These are phyloP conservation scores for Aureobasidium sp. DNA, from an alignment of 2,329 filamentous ascomycete species.

Conservation along the genomic window DNA sequence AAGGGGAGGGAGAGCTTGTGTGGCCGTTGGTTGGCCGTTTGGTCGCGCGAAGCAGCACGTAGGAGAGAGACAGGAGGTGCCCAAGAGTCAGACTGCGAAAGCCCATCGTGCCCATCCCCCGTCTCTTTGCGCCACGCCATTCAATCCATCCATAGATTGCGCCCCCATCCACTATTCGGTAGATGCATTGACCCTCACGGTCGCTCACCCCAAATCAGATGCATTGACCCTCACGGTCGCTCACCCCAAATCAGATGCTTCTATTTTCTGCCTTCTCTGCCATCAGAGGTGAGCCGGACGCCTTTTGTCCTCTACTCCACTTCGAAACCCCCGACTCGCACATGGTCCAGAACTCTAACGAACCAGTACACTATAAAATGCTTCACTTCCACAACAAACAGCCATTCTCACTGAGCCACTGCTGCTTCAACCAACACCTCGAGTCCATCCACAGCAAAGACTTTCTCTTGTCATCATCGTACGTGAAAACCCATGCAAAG, in stretches of 20 bases:
- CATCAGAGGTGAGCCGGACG: not conserved
- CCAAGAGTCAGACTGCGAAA: constrained; percentile 1
- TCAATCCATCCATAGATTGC: constrained; percentile 1
- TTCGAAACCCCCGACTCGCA: constrained; percentile 9
- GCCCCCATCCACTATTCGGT: not conserved
- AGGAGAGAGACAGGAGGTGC: constrained; percentile 11
- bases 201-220: not conserved
- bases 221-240: not conserved
- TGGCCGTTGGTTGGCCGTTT: constrained; percentile 13
- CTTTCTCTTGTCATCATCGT: not conserved
- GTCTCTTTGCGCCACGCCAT: not conserved
- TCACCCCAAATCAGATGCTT: not conserved
- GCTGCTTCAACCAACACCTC: no score
- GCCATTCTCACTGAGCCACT: not conserved
- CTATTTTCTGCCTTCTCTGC: constrained; percentile 1
- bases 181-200: not conserved
- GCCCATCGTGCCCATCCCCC: not conserved
- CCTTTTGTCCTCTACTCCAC: not conserved
- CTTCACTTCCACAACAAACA: not conserved
- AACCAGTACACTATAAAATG: not conserved
- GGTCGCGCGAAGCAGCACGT: constrained; percentile 6
- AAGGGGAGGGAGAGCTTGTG: not conserved
- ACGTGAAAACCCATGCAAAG: not conserved
- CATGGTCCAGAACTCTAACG: constrained; percentile 5
- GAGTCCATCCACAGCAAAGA: not conserved